A percentile compares a stretch with the other conserved stretches of the same genome.
Conservation (phyloP, 2,329 filamentous ascomycete species). For the Aspergillus ochraceoroseus region DNA sequence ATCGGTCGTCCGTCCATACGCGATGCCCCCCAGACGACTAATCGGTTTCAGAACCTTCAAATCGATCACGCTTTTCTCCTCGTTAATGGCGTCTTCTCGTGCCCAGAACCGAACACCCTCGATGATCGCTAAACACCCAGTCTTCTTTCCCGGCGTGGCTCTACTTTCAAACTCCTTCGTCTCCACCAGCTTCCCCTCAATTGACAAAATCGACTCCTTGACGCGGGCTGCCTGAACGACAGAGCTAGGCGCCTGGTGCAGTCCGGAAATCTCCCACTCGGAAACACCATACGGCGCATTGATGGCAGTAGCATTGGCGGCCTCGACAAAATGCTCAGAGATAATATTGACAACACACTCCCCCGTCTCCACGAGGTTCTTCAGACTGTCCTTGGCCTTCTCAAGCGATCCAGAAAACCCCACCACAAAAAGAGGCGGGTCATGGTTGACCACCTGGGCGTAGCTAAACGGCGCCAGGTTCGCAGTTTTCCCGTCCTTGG, state of each 20-base stretch:
- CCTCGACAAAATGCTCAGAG: slow-evolving; percentile 76
- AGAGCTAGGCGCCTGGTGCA: slow-evolving; percentile 63
- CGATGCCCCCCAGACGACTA: slow-evolving; percentile 76
- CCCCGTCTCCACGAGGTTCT: slow-evolving; percentile 63
- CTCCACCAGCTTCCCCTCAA: slow-evolving; percentile 74
- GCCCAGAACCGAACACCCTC: slow-evolving; percentile 88
- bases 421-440: slow-evolving; percentile 75
- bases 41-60: slow-evolving; percentile 71
- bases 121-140: slow-evolving; percentile 67
- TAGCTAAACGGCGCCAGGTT: slow-evolving; percentile 89
- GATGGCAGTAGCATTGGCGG: slow-evolving; percentile 74
- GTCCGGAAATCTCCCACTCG: slow-evolving; percentile 74
- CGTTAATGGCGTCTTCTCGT: slow-evolving; percentile 78
- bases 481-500: slow-evolving; percentile 57
- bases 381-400: slow-evolving; percentile 70
- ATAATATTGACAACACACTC: slow-evolving; percentile 89
- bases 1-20: slow-evolving; percentile 67
- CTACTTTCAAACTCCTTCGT: slow-evolving; percentile 72
- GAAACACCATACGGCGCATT: slow-evolving; percentile 71
- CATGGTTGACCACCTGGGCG: slow-evolving; percentile 76
- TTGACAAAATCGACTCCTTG: slow-evolving; percentile 72
- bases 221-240: slow-evolving; percentile 68
- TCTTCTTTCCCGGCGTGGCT: slow-evolving; percentile 65
- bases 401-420: slow-evolving; percentile 55
- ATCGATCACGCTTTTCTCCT: slow-evolving; percentile 68